Evolutionary conservation across 139 green algal species (phyloP).

Genomic region (Nannochloris sp.): DNA sequence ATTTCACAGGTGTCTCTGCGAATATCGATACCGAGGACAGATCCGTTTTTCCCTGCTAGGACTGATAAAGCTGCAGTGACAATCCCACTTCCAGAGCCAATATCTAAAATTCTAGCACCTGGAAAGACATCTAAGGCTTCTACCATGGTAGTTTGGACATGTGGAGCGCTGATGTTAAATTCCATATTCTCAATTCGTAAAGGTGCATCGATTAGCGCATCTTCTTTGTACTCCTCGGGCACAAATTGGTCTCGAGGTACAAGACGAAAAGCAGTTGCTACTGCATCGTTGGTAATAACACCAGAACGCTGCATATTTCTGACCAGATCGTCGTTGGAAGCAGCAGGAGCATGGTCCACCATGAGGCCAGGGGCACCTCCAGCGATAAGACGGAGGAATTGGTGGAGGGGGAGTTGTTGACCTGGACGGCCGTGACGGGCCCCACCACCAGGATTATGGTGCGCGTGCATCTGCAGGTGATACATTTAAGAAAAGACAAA

Average conservation of each 20-base stretch:
- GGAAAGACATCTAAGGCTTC: constrained; percentile 43
- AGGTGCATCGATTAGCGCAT: constrained; percentile 59
- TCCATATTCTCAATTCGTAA: constrained; percentile 38
- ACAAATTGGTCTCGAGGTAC: constrained; percentile 57
- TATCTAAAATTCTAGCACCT: constrained; percentile 46
- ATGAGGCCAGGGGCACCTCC: constrained; percentile 29
- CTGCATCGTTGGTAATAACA: constrained; percentile 33
- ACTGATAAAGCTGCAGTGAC: constrained; percentile 41
- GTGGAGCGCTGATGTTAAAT: constrained; percentile 74
- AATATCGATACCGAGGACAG: constrained; percentile 47
- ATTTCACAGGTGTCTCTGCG: constrained; percentile 23
- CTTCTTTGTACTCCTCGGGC: constrained; percentile 25
- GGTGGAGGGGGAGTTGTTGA: constrained; percentile 36
- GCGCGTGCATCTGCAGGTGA: not conserved
- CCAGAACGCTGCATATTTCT: constrained; percentile 30
- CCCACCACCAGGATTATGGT: not conserved
- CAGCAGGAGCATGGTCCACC: constrained; percentile 18
- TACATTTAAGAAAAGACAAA: too few species aligned
- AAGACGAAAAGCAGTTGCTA: constrained; percentile 42
- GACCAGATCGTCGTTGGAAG: constrained; percentile 50
- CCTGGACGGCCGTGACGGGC: not conserved
- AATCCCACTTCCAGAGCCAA: constrained; percentile 56
- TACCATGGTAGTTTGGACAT: constrained; percentile 66
- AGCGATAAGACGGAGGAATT: constrained; percentile 42
- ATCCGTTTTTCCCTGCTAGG: constrained; percentile 26